Base-by-base conservation (phyloP, 306 rosid genomes). In the Coriaria nepalensis region DNA sequence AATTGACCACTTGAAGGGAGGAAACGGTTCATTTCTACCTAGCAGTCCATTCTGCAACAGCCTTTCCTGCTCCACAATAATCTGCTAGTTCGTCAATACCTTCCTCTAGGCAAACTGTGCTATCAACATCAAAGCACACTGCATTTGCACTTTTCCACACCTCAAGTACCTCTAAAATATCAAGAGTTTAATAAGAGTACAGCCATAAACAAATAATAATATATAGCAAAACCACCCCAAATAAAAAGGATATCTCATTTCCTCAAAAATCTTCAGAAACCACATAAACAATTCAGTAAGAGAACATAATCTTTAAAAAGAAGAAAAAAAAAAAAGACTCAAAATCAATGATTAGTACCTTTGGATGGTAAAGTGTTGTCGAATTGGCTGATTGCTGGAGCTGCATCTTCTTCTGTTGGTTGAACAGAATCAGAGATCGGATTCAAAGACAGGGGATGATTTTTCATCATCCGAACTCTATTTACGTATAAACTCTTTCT, bases 21-120 rank as follows among this genome's bases (percentile, higher is more conserved):
- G 7, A 34, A 38, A 45, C 39, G 15, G 53, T 13, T 6, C 32
- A 10, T n/a, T 41, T 45, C 45, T 53, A 84, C 95, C 81, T 84
- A 42, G 97, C 87, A 37, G 97, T 84, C 93, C 95, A 88, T 60
- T 88, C 95, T 10, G 97, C 93, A 48, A 88, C 97, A 47, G 84
- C 87, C 60, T 78, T 75, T 67, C 97, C 97, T 62, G 97, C 95
- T 61, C 97, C 95, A 40, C 97, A 88, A 50, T 78, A 81, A 33
- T 83, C 93, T 2, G 93, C 97, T 37, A 88, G 80, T 64, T 88
- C 97, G 49, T 88, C 97, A 50, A 88, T 88, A 49, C 97, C 93
- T 63, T 88, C 97, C 60, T 83, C 96, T 47, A 81, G 9, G 53
- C 93, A 83, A 50, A 88, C 97, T 5, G 79, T 73, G 72, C 79